Evolutionary conservation across 331 rosid species (phyloP).

Genomic region (Dryas integrifolia): DNA sequence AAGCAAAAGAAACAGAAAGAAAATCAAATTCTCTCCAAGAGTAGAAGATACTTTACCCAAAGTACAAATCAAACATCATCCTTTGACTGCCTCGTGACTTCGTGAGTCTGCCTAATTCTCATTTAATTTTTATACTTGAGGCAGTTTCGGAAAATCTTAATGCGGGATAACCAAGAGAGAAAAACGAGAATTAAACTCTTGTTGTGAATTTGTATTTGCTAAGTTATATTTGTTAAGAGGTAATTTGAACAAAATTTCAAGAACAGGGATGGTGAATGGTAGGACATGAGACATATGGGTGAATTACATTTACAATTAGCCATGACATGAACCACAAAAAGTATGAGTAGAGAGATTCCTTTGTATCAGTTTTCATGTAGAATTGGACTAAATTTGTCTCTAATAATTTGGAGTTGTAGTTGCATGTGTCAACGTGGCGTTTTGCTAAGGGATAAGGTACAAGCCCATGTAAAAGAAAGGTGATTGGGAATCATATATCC

Average conservation of each 20-base stretch:
- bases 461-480: constrained; percentile 11
- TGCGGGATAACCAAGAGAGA: no score
- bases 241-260: neutral
- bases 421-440: constrained; percentile 13
- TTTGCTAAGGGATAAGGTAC: constrained; percentile 6
- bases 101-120: constrained; percentile 31
- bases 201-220: neutral
- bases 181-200: neutral
- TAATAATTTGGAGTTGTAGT: neutral
- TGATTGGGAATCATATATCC: constrained; percentile 11
- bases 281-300: neutral
- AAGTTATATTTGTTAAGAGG: no score
- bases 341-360: neutral
- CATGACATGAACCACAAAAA: no score
- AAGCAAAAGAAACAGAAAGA: constrained; percentile 46
- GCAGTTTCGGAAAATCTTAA: no score
- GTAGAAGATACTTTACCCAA: constrained; percentile 43
- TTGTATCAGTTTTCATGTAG: neutral
- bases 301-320: no score
- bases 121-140: neutral
- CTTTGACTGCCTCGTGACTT: constrained; percentile 62
- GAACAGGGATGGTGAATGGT: neutral
- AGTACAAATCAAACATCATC: constrained; percentile 49
- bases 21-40: constrained; percentile 34
- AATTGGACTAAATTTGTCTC: constrained; percentile 1